Evolutionary conservation across 495 filamentous ascomycete genomes (phyloP), one percentile per base, ranked within the genome.

Genomic region (Hypoxylon fuscum): DNA sequence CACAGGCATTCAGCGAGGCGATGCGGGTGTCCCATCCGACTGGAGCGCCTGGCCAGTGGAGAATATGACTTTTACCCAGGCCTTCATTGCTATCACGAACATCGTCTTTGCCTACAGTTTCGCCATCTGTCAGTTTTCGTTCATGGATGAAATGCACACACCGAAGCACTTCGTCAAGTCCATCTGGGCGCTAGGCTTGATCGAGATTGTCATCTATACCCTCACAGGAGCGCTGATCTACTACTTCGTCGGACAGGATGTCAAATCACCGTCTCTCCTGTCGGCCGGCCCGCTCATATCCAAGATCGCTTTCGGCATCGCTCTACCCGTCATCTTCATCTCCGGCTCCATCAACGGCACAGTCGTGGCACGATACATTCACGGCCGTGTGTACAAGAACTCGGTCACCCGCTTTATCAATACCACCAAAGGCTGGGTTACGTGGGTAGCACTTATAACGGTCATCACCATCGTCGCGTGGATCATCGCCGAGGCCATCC

Each of bases 301-400:
- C 55, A 92, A 90, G 72, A 72, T 93, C 32, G 88, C 90, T 2
- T 96, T 90, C 66, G 91, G 91, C 14, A 79, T 96, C 56, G 91
- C 90, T 25, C 79, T 91, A 12, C 92, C 92, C 50, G 89, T 93
- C 31, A 88, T 93, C 70, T 88, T 91, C 72, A 89, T 71, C 81
- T 84, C 82, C 20, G 85, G 85, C 10, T 83, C 80, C 49, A 87
- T 87, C 76, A 86, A 86, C 76, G 82, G 81, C 25, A 81, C 79
- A 1, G 83, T 87, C 21, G 62, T 82, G 56, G 56, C 62, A 40
- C 89, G 89, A 56, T 90, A 89, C 66, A 77, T 93, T 58, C 88
- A 88, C 65, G 77, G 86, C 11, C 82, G 87, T 18, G 56, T 87
- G 7, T 88, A 86, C 71, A 76, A 74, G 27, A 74, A 82, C 57